A percentile compares a stretch with the other conserved stretches of the same genome.
These are phyloP conservation scores for Chrysosporium keratinophilum DNA, from an alignment of 2,329 filamentous ascomycete genomes.

Conservation along the genomic window DNA sequence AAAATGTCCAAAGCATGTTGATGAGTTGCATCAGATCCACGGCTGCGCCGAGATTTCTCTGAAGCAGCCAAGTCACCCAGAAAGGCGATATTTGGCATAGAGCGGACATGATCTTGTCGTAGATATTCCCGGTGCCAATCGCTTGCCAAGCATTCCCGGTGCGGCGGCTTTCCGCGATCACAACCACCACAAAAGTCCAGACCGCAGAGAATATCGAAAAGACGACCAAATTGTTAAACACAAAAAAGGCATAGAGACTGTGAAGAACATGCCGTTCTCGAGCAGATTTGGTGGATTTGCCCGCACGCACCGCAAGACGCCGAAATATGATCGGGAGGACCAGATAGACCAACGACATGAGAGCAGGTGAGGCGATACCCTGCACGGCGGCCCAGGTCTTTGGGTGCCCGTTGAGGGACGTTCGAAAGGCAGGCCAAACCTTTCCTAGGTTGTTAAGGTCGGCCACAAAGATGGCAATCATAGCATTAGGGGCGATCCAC, in stretches of 20 bases:
- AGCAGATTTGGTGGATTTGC: conserved; percentile 84
- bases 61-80: conserved; percentile 88
- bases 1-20: conserved; percentile 72
- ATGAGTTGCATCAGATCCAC: conserved; percentile 85
- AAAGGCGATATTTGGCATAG: conserved; percentile 77
- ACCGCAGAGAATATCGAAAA: conserved; percentile 84
- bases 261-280: conserved; percentile 82
- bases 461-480: conserved; percentile 88
- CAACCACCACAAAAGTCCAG: conserved; percentile 60
- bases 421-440: conserved; percentile 67
- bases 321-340: conserved; percentile 86
- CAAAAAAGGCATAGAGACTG: conserved; percentile 89
- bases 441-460: conserved; percentile 69
- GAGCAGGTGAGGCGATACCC: conserved; percentile 76
- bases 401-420: conserved; percentile 51
- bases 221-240: conserved; percentile 92
- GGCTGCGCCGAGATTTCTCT: conserved; percentile 87
- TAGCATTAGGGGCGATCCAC: conserved; percentile 85
- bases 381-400: conserved; percentile 77
- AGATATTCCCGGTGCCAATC: conserved; percentile 54
- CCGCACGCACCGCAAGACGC: conserved; percentile 67
- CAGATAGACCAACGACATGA: conserved; percentile 80
- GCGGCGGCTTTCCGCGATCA: conserved; percentile 49
- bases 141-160: conserved; percentile 58
- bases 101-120: conserved; percentile 55